phyloP scores from a whole-genome alignment of 2,329 filamentous ascomycete species.

The Alternaria brassicae region DNA sequence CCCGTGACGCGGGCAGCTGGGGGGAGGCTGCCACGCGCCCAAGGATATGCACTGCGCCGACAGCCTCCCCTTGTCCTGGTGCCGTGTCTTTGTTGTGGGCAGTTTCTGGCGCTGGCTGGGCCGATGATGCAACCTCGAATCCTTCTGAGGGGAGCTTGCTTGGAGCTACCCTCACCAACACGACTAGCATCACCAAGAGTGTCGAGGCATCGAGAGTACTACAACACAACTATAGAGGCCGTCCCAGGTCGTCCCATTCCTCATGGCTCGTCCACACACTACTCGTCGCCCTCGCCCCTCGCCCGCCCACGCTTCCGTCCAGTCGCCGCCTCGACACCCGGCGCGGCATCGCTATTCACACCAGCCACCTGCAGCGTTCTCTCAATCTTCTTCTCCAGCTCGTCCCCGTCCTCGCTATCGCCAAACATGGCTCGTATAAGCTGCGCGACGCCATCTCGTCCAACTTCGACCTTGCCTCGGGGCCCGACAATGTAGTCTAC shows the following conservation, averaged over 20 bases:
- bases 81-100: neutral
- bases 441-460: conserved; percentile 74
- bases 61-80: neutral
- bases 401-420: conserved; percentile 44
- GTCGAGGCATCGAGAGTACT: neutral
- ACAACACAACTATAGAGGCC: neutral
- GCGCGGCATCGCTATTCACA: conserved; percentile 17
- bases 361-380: conserved; percentile 43
- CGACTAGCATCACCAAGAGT: neutral
- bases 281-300: conserved; percentile 18
- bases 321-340: conserved; percentile 6
- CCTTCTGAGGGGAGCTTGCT: conserved; percentile 7
- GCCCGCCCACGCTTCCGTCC: conserved; percentile 29
- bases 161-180: neutral
- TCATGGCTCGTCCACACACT: neutral
- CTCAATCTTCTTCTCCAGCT: conserved; percentile 44
- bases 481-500: conserved; percentile 86
- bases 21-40: neutral
- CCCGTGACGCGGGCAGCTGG: conserved; percentile 16
- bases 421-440: conserved; percentile 60
- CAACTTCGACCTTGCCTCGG: conserved; percentile 84
- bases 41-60: neutral
- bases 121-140: conserved; percentile 18
- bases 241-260: neutral
- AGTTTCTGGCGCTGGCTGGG: neutral